Percentiles rank a stretch among this genome's conserved stretches.
These are phyloP conservation scores for Aspergillus unguis DNA, from an alignment of 2,329 filamentous ascomycete genomes.

Conservation along the genomic window DNA sequence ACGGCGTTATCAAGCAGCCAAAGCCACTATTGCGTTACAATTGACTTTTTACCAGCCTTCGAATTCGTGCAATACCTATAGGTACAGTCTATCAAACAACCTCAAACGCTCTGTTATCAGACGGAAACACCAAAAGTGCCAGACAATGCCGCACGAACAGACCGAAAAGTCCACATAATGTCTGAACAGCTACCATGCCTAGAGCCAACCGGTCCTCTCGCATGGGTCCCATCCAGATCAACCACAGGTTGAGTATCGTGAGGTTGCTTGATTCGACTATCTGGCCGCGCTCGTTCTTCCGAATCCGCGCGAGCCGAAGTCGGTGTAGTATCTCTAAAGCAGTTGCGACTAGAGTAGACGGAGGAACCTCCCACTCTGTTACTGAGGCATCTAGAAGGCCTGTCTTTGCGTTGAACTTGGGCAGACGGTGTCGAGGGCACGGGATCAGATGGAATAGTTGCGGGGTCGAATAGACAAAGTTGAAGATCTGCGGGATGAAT, in stretches of 20 bases:
- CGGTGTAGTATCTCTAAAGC: constrained; percentile 66
- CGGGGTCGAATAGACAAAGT: constrained; percentile 89
- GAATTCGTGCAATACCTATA: not conserved
- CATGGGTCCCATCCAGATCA: constrained; percentile 91
- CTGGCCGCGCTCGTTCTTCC: constrained; percentile 62
- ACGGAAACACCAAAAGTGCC: constrained; percentile 82
- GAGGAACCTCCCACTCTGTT: constrained; percentile 72
- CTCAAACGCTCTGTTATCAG: constrained; percentile 63
- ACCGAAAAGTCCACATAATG: constrained; percentile 71
- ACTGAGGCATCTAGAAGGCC: constrained; percentile 83
- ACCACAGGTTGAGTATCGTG: constrained; percentile 91
- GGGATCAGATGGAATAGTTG: constrained; percentile 88
- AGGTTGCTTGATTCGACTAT: constrained; percentile 84
- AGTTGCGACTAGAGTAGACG: constrained; percentile 60
- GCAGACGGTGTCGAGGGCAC: constrained; percentile 88
- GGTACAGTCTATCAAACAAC: not conserved
- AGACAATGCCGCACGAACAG: constrained; percentile 82
- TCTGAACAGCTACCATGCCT: constrained; percentile 78
- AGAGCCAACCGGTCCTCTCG: constrained; percentile 78
- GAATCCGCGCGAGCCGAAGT: constrained; percentile 66
- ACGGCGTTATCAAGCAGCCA: too few relatives aligned
- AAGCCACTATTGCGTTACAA: too few relatives aligned
- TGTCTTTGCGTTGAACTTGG: constrained; percentile 79
- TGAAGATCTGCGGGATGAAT: constrained; percentile 91
- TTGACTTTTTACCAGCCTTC: too few relatives aligned